These are phyloP conservation scores for Corymbia maculata DNA, from an alignment of 345 rosid genomes.

Conservation along the genomic window DNA sequence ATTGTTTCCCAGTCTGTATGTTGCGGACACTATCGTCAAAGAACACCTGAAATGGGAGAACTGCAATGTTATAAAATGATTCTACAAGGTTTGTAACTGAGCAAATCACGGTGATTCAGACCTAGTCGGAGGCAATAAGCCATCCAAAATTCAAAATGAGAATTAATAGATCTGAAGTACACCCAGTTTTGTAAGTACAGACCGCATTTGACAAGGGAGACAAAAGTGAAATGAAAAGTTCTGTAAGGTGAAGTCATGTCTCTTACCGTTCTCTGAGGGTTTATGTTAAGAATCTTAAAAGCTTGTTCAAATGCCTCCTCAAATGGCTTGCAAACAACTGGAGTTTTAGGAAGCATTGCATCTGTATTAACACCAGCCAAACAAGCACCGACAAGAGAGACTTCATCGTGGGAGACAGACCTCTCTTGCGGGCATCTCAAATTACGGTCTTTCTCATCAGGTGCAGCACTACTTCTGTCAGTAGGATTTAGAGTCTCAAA, in stretches of 20 bases:
- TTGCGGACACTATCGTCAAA: constrained; percentile 85
- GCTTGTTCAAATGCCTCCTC: constrained; percentile 63
- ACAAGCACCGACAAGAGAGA: neutral
- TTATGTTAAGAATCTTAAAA: constrained; percentile 57
- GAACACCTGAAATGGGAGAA: constrained; percentile 48
- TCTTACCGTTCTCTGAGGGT: constrained; percentile 74
- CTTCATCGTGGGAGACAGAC: neutral
- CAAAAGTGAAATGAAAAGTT: neutral
- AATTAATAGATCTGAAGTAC: neutral
- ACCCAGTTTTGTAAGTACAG: neutral
- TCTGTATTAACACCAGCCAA: constrained; percentile 2
- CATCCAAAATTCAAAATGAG: neutral
- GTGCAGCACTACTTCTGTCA: constrained; percentile 12
- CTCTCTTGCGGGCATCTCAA: neutral
- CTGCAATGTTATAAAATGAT: neutral
- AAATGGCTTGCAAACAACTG: constrained; percentile 79
- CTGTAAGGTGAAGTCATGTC: neutral
- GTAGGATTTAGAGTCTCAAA: constrained; percentile 77
- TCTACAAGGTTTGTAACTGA: neutral
- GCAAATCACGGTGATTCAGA: neutral
- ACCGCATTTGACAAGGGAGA: neutral
- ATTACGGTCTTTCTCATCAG: constrained; percentile 5
- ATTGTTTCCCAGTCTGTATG: constrained; percentile 59
- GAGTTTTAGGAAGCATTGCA: constrained; percentile 39
- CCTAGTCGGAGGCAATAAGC: neutral